These are phyloP conservation scores for Monosporascus sp. DNA, from an alignment of 2,329 filamentous ascomycete genomes.

Conservation along the genomic window DNA sequence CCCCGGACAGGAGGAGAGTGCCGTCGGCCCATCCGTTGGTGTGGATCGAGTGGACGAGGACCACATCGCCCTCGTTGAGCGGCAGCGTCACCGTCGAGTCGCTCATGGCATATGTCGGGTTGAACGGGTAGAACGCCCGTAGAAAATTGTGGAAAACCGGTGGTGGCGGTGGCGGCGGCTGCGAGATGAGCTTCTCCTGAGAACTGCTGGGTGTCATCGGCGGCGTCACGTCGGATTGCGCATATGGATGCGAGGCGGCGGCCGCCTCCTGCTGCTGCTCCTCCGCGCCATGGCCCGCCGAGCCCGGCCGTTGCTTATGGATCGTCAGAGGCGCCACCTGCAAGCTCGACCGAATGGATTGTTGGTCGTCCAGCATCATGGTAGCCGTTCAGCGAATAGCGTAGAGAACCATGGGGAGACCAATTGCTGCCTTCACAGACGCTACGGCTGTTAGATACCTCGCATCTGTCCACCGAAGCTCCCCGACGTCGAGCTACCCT, in stretches of 20 bases:
- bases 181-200: constrained; percentile 49
- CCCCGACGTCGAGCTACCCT: neutral
- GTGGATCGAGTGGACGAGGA: constrained; percentile 93
- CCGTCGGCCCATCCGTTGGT: constrained; percentile 98
- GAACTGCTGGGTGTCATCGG: constrained; percentile 69
- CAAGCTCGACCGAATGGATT: constrained; percentile 50
- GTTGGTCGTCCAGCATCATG: constrained; percentile 42
- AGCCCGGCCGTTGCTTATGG: constrained; percentile 35
- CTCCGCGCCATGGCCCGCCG: constrained; percentile 21
- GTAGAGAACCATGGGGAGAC: constrained; percentile 33
- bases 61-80: constrained; percentile 83
- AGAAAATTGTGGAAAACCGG: constrained; percentile 86
- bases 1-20: constrained; percentile 78
- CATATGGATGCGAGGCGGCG: constrained; percentile 34
- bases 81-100: constrained; percentile 85
- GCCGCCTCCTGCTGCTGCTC: constrained; percentile 19
- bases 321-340: constrained; percentile 57
- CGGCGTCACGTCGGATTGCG: constrained; percentile 65
- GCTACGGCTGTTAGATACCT: constrained; percentile 11
- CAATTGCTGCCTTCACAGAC: constrained; percentile 15
- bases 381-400: constrained; percentile 29
- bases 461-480: neutral
- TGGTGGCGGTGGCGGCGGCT: constrained; percentile 26
- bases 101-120: constrained; percentile 69
- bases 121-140: constrained; percentile 88